Percentiles rank a stretch among this genome's conserved stretches.
These are phyloP conservation scores for Botrytis porri DNA, from an alignment of 2,329 filamentous ascomycete species.

Conservation along the genomic window DNA sequence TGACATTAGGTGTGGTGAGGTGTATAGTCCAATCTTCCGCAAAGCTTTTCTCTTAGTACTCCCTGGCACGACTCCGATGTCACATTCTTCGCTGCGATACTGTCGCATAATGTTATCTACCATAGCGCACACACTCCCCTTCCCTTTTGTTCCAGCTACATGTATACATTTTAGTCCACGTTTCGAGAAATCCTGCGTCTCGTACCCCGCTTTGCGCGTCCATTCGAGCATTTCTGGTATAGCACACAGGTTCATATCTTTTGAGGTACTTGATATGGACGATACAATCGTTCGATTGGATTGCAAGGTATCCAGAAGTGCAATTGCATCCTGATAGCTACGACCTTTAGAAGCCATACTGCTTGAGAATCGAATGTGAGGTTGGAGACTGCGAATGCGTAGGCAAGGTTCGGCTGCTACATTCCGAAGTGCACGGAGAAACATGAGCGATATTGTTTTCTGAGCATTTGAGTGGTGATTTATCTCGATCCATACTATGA, in stretches of 20 bases:
- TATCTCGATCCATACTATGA: not conserved
- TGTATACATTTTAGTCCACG: conserved; percentile 56
- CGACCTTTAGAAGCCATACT: not conserved
- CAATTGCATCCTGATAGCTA: conserved; percentile 29
- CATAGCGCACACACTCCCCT: conserved; percentile 67
- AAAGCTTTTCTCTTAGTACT: conserved; percentile 16
- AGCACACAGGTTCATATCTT: conserved; percentile 31
- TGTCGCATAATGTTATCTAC: conserved; percentile 59
- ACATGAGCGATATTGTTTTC: not conserved
- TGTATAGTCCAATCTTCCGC: conserved; percentile 58
- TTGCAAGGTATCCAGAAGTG: conserved; percentile 31
- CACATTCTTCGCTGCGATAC: conserved; percentile 41
- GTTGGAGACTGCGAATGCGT: not conserved
- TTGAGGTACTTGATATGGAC: conserved; percentile 23
- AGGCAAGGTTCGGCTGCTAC: not conserved
- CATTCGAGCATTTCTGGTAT: conserved; percentile 39
- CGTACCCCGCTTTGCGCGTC: conserved; percentile 34
- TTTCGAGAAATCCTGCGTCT: conserved; percentile 27
- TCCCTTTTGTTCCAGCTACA: conserved; percentile 91
- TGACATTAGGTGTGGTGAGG: conserved; percentile 64
- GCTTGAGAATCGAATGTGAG: conserved; percentile 11
- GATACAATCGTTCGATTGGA: conserved; percentile 32
- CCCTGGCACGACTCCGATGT: not conserved
- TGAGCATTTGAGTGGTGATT: not conserved
- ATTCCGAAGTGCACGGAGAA: not conserved